Evolutionary conservation across 768 basidiomycete genomes (phyloP).

Genomic region (Suillus spraguei): DNA sequence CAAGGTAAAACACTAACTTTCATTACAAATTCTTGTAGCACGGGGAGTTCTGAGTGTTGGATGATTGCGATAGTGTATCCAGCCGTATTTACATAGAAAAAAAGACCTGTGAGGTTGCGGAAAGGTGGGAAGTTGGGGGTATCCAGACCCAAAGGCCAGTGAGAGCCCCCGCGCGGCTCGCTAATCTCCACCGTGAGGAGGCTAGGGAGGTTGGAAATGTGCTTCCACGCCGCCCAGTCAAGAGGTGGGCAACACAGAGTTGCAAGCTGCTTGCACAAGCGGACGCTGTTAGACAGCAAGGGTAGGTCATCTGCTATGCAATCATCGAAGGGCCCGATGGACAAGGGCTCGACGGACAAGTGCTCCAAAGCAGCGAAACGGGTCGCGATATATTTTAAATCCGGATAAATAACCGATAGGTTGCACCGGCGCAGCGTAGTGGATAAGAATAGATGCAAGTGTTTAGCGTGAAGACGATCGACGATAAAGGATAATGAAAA

Average conservation of each 20-base stretch:
- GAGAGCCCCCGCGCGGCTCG: neutral
- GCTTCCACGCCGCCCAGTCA: neutral
- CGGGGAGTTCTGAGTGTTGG: neutral
- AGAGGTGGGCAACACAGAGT: neutral
- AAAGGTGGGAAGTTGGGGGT: neutral
- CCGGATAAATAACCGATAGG: neutral
- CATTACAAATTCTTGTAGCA: neutral
- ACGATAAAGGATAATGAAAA: neutral
- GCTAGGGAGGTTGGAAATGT: neutral
- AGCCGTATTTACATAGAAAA: neutral
- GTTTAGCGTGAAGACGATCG: neutral
- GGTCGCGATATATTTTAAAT: neutral
- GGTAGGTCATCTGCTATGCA: neutral
- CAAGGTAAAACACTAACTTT: neutral
- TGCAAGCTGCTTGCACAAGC: neutral
- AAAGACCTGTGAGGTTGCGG: neutral
- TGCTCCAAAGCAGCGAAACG: neutral
- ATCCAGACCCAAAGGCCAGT: neutral
- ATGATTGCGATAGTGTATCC: neutral
- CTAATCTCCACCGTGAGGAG: neutral
- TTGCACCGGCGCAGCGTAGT: neutral
- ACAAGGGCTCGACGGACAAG: neutral
- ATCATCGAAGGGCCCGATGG: too few relatives aligned
- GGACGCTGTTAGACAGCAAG: neutral
- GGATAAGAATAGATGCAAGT: neutral